These are phyloP conservation scores for Penium margaritaceum DNA, from an alignment of 139 green algal genomes.

Conservation along the genomic window DNA sequence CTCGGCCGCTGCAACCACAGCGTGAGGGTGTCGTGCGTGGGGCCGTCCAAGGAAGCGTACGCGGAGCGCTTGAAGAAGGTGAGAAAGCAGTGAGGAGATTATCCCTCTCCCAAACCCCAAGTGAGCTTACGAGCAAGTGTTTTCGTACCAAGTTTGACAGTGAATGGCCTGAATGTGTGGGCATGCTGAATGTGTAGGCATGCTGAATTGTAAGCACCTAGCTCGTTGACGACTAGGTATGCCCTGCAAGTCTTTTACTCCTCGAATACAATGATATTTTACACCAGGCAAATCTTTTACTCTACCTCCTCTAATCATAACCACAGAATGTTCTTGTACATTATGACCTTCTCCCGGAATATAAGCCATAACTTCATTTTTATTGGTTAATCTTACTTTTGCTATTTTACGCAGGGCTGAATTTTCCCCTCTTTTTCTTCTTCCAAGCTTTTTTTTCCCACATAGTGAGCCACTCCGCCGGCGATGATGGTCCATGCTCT, in stretches of 20 bases:
- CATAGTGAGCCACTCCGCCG: no score
- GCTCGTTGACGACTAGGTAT: no score
- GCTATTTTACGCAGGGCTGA: slow-evolving; percentile 67
- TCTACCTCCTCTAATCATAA: slow-evolving; percentile 33
- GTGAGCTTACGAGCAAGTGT: no score
- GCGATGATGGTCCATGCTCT: no score
- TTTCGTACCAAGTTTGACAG: no score
- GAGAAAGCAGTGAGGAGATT: no score
- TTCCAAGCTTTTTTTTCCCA: no score
- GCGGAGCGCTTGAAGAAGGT: slow-evolving; percentile 11
- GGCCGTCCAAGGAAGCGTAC: slow-evolving; percentile 27
- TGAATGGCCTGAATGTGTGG: no score
- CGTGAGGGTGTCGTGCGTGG: neutral
- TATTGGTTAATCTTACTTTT: slow-evolving; percentile 62
- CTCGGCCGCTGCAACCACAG: slow-evolving; percentile 31
- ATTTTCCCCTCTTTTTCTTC: no score
- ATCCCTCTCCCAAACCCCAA: no score
- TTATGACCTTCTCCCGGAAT: slow-evolving; percentile 43
- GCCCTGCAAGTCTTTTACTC: slow-evolving; percentile 18
- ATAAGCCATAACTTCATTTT: slow-evolving; percentile 53
- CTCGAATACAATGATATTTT: slow-evolving; percentile 41
- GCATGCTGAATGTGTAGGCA: no score
- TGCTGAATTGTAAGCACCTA: no score
- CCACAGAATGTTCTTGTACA: slow-evolving; percentile 39
- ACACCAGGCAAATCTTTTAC: slow-evolving; percentile 43